Evolutionary conservation across 805 yeast genomes (phyloP).

Genomic region (Kluyveromyces aestuarii): DNA sequence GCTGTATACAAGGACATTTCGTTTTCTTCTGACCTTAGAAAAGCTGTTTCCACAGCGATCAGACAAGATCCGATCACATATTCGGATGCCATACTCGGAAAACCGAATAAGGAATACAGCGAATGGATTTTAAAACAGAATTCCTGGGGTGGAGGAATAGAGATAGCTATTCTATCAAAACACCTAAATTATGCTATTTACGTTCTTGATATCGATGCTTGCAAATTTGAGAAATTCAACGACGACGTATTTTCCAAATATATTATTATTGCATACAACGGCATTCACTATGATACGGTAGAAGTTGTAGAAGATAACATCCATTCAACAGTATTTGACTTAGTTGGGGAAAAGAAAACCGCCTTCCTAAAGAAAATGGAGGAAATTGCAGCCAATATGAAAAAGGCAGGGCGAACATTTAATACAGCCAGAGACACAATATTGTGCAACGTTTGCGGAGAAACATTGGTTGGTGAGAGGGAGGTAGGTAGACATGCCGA

Average conservation of each 20-base stretch:
- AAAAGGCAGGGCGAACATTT: conserved; percentile 48
- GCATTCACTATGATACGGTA: conserved; percentile 65
- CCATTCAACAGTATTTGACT: conserved; percentile 33
- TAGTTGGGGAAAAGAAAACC: conserved; percentile 24
- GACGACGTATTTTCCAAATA: conserved; percentile 34
- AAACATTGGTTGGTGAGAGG: conserved; percentile 48
- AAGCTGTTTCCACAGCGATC: conserved; percentile 42
- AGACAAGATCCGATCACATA: conserved; percentile 35
- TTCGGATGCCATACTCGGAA: conserved; percentile 50
- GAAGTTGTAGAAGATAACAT: conserved; percentile 31
- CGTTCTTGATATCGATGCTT: conserved; percentile 58
- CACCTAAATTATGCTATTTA: conserved; percentile 43
- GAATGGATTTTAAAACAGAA: conserved; percentile 51
- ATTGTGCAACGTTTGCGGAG: conserved; percentile 48
- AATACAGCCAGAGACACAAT: conserved; percentile 53
- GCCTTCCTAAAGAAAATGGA: conserved; percentile 28
- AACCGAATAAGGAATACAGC: conserved; percentile 38
- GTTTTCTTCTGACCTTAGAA: conserved; percentile 41
- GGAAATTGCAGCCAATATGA: conserved; percentile 37
- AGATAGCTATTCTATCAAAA: conserved; percentile 51
- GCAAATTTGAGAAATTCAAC: conserved; percentile 45
- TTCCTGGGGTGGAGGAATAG: conserved; percentile 84
- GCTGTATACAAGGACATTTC: conserved; percentile 37
- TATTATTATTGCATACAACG: conserved; percentile 53
- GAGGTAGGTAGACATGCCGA: conserved; percentile 59